Evolutionary conservation across 305 asterid genomes (phyloP).

Genomic region (Coffea humblotiana): DNA sequence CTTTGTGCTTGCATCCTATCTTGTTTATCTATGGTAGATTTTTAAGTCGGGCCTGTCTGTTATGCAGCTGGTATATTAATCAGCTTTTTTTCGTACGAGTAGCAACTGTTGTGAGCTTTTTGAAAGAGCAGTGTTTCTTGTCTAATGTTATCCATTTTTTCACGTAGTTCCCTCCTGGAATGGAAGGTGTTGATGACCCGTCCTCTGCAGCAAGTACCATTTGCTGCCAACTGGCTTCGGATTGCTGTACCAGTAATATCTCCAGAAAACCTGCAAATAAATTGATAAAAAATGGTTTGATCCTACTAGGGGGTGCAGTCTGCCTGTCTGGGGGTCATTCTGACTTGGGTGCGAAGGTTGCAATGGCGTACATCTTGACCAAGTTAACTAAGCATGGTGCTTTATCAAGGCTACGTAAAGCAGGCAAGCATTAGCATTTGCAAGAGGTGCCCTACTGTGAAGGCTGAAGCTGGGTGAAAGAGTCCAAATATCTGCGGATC

Average conservation of each 20-base stretch:
- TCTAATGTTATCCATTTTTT: not conserved
- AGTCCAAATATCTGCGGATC: not conserved
- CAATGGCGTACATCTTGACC: constrained; percentile 73
- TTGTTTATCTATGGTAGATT: not conserved
- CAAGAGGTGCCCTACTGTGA: not conserved
- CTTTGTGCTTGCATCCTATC: not conserved
- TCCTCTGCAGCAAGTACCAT: constrained; percentile 20
- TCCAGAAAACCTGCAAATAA: constrained; percentile 46
- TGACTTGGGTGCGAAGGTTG: constrained; percentile 77
- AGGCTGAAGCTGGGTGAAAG: not conserved
- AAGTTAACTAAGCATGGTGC: constrained; percentile 52
- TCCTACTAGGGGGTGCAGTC: constrained; percentile 70
- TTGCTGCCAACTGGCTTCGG: constrained; percentile 27
- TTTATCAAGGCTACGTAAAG: constrained; percentile 29
- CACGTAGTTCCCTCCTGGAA: constrained; percentile 62
- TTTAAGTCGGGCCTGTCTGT: not conserved
- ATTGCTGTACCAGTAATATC: constrained; percentile 37
- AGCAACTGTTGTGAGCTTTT: not conserved
- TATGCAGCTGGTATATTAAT: not conserved
- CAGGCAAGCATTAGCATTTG: not conserved
- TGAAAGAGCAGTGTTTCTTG: not conserved
- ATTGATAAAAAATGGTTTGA: constrained; percentile 58
- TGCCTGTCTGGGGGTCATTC: constrained; percentile 75
- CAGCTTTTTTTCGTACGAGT: not conserved
- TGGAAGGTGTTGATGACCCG: constrained; percentile 37